Conservation (phyloP, 768 basidiomycete genomes). For the Chalciporus piperatus region DNA sequence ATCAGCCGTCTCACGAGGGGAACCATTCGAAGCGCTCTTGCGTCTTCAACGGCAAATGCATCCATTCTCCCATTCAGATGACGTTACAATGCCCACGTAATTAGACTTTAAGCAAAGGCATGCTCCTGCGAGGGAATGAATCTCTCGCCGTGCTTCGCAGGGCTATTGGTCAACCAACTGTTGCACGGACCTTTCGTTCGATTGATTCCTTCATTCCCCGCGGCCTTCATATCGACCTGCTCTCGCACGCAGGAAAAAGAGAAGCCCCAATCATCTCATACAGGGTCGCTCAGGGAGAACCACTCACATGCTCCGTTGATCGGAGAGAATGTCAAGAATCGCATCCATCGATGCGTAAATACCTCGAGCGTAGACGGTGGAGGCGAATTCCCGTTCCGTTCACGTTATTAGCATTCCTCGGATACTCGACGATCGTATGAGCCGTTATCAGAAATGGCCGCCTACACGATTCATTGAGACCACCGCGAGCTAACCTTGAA, state of each 20-base stretch:
- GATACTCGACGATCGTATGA: slow-evolving; percentile 3
- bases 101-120: slow-evolving; percentile 38
- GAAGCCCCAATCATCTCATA: slow-evolving; percentile 10
- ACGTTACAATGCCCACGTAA: slow-evolving; percentile 34
- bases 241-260: slow-evolving; percentile 11
- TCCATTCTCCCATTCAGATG: slow-evolving; percentile 25
- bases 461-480: slow-evolving; percentile 7
- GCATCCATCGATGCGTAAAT: slow-evolving; percentile 4
- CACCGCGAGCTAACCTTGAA: slow-evolving; percentile 10
- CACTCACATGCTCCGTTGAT: slow-evolving; percentile 18
- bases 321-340: slow-evolving; percentile 13
- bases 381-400: slow-evolving; percentile 3
- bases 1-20: slow-evolving; percentile 12
- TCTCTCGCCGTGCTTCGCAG: slow-evolving; percentile 15
- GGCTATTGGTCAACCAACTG: slow-evolving; percentile 1
- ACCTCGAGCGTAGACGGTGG: slow-evolving; percentile 1
- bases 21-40: slow-evolving; percentile 12
- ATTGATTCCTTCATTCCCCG: slow-evolving; percentile 26
- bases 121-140: slow-evolving; percentile 24
- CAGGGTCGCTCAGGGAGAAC: slow-evolving; percentile 5
- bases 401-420: slow-evolving; percentile 14
- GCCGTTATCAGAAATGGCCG: slow-evolving; percentile 9
- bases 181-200: slow-evolving; percentile 23
- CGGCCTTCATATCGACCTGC: slow-evolving; percentile 27
- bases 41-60: slow-evolving; percentile 12